Evolutionary conservation across 176 grass and related monocot species (phyloP).

Genomic region (Carex cristatella): DNA sequence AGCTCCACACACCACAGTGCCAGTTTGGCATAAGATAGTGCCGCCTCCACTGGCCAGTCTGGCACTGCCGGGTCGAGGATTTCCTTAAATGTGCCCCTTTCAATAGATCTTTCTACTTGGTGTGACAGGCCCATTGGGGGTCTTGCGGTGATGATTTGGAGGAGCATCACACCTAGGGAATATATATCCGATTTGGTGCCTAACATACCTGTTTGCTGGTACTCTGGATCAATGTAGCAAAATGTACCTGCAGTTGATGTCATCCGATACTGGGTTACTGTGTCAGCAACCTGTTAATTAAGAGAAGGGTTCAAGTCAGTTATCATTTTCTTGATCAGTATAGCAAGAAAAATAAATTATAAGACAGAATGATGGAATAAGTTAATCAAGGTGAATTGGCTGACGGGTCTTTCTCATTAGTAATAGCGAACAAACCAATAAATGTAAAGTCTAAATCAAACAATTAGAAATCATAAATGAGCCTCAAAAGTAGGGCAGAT

Average conservation of each 20-base stretch:
- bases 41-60: conserved; percentile 72
- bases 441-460: not conserved
- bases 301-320: not conserved
- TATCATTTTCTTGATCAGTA: not conserved
- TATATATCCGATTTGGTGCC: conserved; percentile 81
- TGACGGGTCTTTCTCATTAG: not conserved
- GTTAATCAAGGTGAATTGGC: not conserved
- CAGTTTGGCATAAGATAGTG: conserved; percentile 44
- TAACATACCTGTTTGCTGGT: conserved; percentile 91
- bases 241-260: conserved; percentile 77
- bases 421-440: not conserved
- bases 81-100: conserved; percentile 51
- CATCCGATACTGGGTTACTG: conserved; percentile 73
- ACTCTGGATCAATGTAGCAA: conserved; percentile 94
- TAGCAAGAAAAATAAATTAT: not conserved
- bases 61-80: conserved; percentile 58
- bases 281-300: conserved; percentile 26
- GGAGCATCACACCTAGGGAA: conserved; percentile 71
- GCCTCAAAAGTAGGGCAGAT: not conserved
- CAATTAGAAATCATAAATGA: not conserved
- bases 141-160: conserved; percentile 82
- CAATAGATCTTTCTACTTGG: conserved; percentile 55
- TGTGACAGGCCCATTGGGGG: conserved; percentile 76
- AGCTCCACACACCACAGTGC: conserved; percentile 65
- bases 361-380: not conserved